Evolutionary conservation across 2,329 filamentous ascomycete species (phyloP).

Genomic region (Leptographium flavum): DNA sequence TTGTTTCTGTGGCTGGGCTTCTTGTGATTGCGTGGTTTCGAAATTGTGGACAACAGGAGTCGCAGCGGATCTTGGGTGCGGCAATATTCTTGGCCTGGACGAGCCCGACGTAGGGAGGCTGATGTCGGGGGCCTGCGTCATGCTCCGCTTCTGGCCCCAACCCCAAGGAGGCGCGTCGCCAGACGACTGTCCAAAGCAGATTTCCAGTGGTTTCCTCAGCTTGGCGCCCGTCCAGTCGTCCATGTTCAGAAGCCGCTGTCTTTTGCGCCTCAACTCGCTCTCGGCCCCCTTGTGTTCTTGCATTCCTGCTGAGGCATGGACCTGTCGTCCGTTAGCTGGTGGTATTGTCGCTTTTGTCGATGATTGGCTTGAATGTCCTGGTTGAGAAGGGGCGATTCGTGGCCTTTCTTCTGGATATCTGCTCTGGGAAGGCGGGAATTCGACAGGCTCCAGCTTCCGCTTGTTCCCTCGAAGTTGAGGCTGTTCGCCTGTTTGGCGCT

Average conservation of each 20-base stretch:
- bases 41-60: too few species aligned
- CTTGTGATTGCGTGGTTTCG: too few species aligned
- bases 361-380: not conserved
- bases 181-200: conserved; percentile 2
- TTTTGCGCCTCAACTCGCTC: not conserved
- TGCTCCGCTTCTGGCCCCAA: not conserved
- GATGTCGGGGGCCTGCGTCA: not conserved
- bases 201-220: conserved; percentile 3
- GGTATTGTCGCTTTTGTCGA: too few species aligned
- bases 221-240: conserved; percentile 11
- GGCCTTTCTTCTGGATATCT: not conserved
- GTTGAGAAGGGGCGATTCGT: too few species aligned
- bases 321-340: too few species aligned
- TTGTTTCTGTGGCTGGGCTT: too few species aligned
- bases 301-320: not conserved
- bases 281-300: not conserved
- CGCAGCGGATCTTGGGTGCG: too few species aligned
- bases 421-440: not conserved
- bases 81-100: not conserved
- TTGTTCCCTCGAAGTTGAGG: too few species aligned
- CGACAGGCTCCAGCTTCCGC: not conserved
- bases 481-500: not conserved
- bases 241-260: conserved; percentile 4
- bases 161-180: conserved; percentile 6
- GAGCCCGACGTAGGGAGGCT: not conserved